Evolutionary conservation across 2,329 filamentous ascomycete species (phyloP), one percentile per base, ranked within the genome.

Genomic region (Microascus cirrosus): DNA sequence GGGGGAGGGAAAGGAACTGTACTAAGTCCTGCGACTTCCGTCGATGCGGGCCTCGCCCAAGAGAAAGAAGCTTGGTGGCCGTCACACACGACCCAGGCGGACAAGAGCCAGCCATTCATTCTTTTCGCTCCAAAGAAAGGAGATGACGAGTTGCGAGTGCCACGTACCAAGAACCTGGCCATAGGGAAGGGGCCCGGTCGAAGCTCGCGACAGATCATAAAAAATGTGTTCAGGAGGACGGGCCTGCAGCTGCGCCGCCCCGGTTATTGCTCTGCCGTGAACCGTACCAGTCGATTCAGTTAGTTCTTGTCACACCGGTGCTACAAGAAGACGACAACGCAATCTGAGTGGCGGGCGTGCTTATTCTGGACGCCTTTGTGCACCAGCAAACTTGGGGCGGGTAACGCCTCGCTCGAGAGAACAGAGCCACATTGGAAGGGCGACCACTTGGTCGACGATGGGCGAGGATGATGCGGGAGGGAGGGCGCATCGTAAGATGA

Each of bases 101-200:
- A 45, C 13, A 15, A 45, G 18, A n/a, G 15, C n/a, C 6, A n/a
- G 39, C 39, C 39, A 32, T 32, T 32, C 39, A 32, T 32, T 32
- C 28, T 32, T 8, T 32, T 45, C 39, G 39, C 18, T n/a, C 18
- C 11, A n/a, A 45, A 45, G n/a, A 45, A 45, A 45, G n/a, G n/a
- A 18, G 13, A 18, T 45, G 39, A 50, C n/a, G 12, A 50, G 45
- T 50, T 20, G 55, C 25, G 42, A 51, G 55, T 50, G 55, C 42
- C 25, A 20, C 55, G 28, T 51, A 56, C 55, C 55, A 51, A 50
- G 55, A 36, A 51, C 55, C 39, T 34, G 55, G 55, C 42, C 55
- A n/a, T n/a, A 35, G 55, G 54, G 34, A 15, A 42, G 36, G 45
- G 45, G 20, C 45, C 45, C 2, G 20, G 20, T 20, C 11, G 22